Evolutionary conservation across 306 rosid species (phyloP).

Genomic region (Luffa aegyptiaca): DNA sequence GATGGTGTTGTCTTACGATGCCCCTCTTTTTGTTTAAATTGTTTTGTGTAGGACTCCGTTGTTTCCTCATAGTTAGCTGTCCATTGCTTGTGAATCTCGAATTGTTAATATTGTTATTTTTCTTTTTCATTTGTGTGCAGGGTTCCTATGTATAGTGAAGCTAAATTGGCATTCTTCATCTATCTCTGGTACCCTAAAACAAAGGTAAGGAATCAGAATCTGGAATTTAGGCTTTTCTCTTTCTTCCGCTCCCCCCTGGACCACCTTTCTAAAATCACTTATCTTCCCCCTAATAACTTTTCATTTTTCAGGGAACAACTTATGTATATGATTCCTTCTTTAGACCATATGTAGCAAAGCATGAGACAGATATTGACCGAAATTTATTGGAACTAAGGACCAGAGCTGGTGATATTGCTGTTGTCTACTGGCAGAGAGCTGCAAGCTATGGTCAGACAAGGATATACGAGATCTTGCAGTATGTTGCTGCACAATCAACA

Average conservation of each 20-base stretch:
- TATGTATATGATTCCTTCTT: constrained; percentile 91
- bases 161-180: constrained; percentile 77
- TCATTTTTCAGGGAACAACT: constrained; percentile 60
- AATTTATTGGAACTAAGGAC: constrained; percentile 72
- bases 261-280: background rate
- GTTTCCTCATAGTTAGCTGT: background rate
- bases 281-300: constrained; percentile 1
- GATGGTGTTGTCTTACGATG: background rate
- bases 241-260: background rate
- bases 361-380: constrained; percentile 80
- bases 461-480: constrained; percentile 71
- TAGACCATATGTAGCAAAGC: constrained; percentile 71
- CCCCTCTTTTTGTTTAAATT: background rate
- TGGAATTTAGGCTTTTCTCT: background rate
- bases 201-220: constrained; percentile 38
- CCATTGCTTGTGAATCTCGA: background rate
- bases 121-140: constrained; percentile 28
- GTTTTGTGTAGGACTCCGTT: background rate
- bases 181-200: constrained; percentile 90
- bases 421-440: constrained; percentile 81
- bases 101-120: background rate
- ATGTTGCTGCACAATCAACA: constrained; percentile 81
- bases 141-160: constrained; percentile 97
- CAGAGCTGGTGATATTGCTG: constrained; percentile 66
- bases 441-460: constrained; percentile 78